Evolutionary conservation across 2,329 filamentous ascomycete species (phyloP), one percentile per base, ranked within the genome.

Genomic region (Penicillium sp.): DNA sequence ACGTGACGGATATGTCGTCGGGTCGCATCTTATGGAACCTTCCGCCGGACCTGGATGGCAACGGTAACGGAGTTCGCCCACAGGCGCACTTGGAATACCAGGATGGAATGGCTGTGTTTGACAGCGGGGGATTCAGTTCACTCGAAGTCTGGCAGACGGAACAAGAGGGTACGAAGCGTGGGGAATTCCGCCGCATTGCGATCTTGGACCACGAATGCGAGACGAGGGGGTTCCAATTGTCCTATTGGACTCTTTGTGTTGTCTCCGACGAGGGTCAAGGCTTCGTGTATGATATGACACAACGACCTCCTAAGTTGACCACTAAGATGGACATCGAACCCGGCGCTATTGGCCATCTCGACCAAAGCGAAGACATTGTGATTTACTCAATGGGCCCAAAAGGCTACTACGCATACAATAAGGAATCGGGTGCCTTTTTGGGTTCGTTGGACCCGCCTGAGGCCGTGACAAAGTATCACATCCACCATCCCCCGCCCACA

Each of bases 41-140:
- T 2, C 65, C 65, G 19, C 63, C 65, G 2, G 57, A 58, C 30
- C 48, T 57, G 18, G 57, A 64, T 44, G 54, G 35, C 16, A 59
- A 62, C 10, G 47, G 55, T 18, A 51, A 68, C 10, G 61, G 64
- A 0, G 73, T 76, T 28, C 65, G 72, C 11, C 66, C 69, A 4
- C 75, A 71, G 47, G 75, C 74, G 1, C 75, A 76, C 59, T 58
- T 77, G 10, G 74, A 77, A 45, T 77, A 77, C 46, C 66, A 75
- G 48, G 69, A 75, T 58, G 74, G 74, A 10, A 72, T 68, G 41
- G 72, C 69, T 2, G 72, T 74, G 2, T 77, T 72, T 58, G 74
- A 77, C 55, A 64, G 72, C 0, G 67, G 71, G 35, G 72, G 72
- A 3, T n/a, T n/a, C n/a, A 68, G 76, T 57, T 66, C 70, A 1